Evolutionary conservation across 306 rosid genomes (phyloP).

Genomic region (Cicer bijugum): DNA sequence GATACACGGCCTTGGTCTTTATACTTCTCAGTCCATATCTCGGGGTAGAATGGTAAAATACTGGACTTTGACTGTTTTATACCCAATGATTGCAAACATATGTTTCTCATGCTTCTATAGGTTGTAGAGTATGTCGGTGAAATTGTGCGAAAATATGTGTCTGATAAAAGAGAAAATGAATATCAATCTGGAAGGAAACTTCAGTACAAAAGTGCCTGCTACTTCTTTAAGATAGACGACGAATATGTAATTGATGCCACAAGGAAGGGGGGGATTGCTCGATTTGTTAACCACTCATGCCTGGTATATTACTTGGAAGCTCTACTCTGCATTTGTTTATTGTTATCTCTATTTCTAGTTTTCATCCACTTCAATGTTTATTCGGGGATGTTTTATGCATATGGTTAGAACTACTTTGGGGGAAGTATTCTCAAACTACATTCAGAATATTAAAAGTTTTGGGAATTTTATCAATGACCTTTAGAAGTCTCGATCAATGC

Average conservation of each 20-base stretch:
- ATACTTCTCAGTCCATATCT: constrained; percentile 72
- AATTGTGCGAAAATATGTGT: constrained; percentile 67
- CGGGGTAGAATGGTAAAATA: constrained; percentile 66
- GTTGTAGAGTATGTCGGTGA: constrained; percentile 82
- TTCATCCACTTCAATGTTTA: constrained; percentile 11
- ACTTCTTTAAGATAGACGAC: constrained; percentile 74
- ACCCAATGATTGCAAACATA: constrained; percentile 20
- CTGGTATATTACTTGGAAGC: constrained; percentile 52
- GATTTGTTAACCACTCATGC: constrained; percentile 82
- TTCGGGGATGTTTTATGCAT: not conserved
- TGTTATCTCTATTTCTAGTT: not conserved
- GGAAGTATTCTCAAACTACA: not conserved
- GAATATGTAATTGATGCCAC: constrained; percentile 81
- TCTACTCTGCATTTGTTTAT: constrained; percentile 3
- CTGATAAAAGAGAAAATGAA: constrained; percentile 72
- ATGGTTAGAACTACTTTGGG: constrained; percentile 8
- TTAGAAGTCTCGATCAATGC: constrained; percentile 8
- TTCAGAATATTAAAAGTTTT: not conserved
- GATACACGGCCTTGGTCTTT: constrained; percentile 81
- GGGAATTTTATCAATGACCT: not conserved
- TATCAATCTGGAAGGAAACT: constrained; percentile 69
- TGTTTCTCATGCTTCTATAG: constrained; percentile 47
- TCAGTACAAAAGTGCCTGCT: constrained; percentile 79
- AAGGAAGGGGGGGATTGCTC: constrained; percentile 75
- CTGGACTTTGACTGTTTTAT: constrained; percentile 10